Evolutionary conservation across 345 rosid genomes (phyloP), one percentile per base, ranked within the genome.

Genomic region (Lumnitzera racemosa): DNA sequence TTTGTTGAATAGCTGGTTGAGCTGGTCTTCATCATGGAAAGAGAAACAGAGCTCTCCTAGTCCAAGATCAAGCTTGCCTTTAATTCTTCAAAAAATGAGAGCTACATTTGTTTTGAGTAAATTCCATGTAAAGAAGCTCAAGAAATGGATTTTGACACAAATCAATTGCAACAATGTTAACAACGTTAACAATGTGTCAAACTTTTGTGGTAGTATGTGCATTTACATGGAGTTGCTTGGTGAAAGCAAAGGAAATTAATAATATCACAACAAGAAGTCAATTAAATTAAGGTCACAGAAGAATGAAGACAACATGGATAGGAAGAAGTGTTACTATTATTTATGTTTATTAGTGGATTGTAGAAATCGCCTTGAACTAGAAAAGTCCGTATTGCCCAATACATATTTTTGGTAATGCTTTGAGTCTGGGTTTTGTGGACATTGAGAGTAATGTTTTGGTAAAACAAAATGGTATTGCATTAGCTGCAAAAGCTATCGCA

Each of bases 401-500:
- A 25, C 58, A 14, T 55, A 55, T 55, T 55, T 55, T 20, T 27
- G 58, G 58, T 2, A 27, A 55, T 5, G 14, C 46, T 43, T 10
- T 55, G 29, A 11, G 16, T 13, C 1, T 11, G 2, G 27, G 58
- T 55, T 55, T 10, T 1, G 58, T 27, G 46, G 6, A 24, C 11
- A 14, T 55, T 12, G 36, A 55, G 16, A 25, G 58, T 46, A 55
- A 16, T 15, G 17, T 25, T 5, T 8, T 55, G 12, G 0, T 12
- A 1, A 46, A 46, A 27, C 16, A 27, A 55, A 27, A 55, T 29
- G 58, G 43, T 3, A 27, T 55, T 2, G 24, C 13, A 3, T 6
- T 27, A 16, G 46, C 58, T 12, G 58, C 58, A 13, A 55, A 55
- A 55, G 58, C 58, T 25, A 55, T 55, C 14, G 46, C 13, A 55